Evolutionary conservation across 2,329 filamentous ascomycete genomes (phyloP).

Genomic region (Monosporascus sp.): DNA sequence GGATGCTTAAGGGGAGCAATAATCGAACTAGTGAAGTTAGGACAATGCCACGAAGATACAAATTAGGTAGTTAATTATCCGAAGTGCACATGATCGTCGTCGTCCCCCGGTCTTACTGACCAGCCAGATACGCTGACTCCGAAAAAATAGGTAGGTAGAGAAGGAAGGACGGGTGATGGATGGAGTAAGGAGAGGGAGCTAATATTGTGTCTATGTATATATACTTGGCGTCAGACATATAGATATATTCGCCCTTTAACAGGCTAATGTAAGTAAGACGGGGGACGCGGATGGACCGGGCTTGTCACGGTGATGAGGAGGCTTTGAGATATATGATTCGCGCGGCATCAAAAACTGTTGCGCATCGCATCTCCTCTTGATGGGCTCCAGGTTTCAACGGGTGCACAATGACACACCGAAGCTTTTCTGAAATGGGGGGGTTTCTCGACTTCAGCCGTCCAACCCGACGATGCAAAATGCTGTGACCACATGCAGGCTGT

Average conservation of each 20-base stretch:
- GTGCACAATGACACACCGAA: background rate
- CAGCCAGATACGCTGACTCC: background rate
- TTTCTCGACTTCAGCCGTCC: background rate
- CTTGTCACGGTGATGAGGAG: too few relatives aligned
- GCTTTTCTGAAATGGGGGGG: background rate
- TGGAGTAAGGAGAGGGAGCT: background rate
- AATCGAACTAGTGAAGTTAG: background rate
- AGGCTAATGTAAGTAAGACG: too few relatives aligned
- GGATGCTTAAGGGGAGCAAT: background rate
- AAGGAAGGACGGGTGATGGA: background rate
- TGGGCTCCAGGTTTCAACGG: background rate
- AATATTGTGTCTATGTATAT: background rate
- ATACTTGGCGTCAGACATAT: too few relatives aligned
- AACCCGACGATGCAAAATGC: background rate
- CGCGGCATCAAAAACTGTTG: background rate
- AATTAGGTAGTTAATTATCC: background rate
- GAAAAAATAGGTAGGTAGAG: background rate
- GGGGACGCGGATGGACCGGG: too few relatives aligned
- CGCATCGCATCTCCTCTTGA: background rate
- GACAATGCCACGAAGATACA: background rate
- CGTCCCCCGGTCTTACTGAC: background rate
- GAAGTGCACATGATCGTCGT: background rate
- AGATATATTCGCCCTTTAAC: too few relatives aligned
- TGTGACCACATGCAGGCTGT: background rate
- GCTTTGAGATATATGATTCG: background rate